These are phyloP conservation scores for Trametes cubensis DNA, from an alignment of 768 basidiomycete species.

Conservation along the genomic window DNA sequence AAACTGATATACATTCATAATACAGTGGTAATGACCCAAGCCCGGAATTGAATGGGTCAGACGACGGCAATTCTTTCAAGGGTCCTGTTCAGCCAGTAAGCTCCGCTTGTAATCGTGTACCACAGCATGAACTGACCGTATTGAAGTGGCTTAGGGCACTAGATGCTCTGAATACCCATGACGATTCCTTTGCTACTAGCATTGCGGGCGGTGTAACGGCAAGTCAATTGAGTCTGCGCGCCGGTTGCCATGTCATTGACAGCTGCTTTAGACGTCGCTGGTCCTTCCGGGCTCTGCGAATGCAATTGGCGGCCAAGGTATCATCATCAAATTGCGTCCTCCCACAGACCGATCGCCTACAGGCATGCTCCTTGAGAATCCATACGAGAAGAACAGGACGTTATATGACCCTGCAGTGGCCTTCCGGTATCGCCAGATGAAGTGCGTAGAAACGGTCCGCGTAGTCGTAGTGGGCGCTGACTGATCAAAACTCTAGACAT, in stretches of 20 bases:
- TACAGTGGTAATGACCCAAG: constrained; percentile 11
- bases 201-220: constrained; percentile 77
- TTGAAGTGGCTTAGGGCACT: constrained; percentile 64
- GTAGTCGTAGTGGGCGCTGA: not conserved
- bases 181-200: constrained; percentile 67
- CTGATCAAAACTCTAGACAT: not conserved
- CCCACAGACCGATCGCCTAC: constrained; percentile 71
- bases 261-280: constrained; percentile 49
- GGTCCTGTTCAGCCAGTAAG: constrained; percentile 34
- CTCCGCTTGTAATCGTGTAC: not conserved
- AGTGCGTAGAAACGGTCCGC: constrained; percentile 42
- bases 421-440: constrained; percentile 78
- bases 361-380: constrained; percentile 77
- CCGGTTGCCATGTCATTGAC: not conserved
- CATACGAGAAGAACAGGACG: constrained; percentile 60
- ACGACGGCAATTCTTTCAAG: constrained; percentile 48
- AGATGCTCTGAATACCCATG: constrained; percentile 82
- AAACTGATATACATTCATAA: not conserved
- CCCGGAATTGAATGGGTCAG: constrained; percentile 35
- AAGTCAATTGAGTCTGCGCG: not conserved
- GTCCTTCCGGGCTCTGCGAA: constrained; percentile 71
- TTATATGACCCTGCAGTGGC: constrained; percentile 47
- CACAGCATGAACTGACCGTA: not conserved
- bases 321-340: constrained; percentile 75
- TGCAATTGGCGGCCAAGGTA: constrained; percentile 68